These are phyloP conservation scores for Nigrospora oryzae DNA, from an alignment of 2,329 filamentous ascomycete genomes.

Conservation along the genomic window DNA sequence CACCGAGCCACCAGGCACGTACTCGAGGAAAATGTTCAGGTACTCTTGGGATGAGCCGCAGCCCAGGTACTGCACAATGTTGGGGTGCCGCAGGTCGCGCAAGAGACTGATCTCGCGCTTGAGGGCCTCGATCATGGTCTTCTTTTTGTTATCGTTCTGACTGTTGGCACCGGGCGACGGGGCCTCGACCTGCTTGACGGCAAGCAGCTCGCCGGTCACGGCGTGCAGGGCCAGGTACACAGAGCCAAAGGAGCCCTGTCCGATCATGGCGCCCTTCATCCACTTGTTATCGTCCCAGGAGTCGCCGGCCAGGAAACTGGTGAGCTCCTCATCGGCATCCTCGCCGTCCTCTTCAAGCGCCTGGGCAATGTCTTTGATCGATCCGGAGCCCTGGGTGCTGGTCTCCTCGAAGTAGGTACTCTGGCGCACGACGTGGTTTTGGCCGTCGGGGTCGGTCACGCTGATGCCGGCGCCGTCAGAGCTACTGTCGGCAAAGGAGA, in stretches of 20 bases:
- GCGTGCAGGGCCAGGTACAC: constrained; percentile 94
- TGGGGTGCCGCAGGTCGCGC: constrained; percentile 87
- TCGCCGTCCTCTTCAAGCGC: constrained; percentile 86
- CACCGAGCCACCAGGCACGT: constrained; percentile 93
- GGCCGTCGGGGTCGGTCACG: constrained; percentile 65
- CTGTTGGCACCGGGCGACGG: constrained; percentile 70
- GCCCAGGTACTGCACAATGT: constrained; percentile 97
- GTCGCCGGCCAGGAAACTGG: constrained; percentile 83
- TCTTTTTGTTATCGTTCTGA: constrained; percentile 83
- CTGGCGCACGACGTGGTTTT: constrained; percentile 49
- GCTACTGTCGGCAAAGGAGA: constrained; percentile 73
- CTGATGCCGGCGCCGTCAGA: constrained; percentile 64
- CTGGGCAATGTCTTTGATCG: constrained; percentile 75
- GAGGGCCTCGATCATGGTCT: constrained; percentile 94
- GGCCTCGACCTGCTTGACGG: constrained; percentile 95
- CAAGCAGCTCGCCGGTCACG: constrained; percentile 93
- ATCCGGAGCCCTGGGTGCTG: constrained; percentile 62
- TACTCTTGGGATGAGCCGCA: constrained; percentile 86
- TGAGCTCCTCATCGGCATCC: constrained; percentile 80
- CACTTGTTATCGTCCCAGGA: constrained; percentile 97
- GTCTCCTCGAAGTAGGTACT: constrained; percentile 86
- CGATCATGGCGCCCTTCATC: constrained; percentile 98
- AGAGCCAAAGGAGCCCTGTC: constrained; percentile 91
- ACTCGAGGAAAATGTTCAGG: constrained; percentile 99
- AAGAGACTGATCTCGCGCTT: constrained; percentile 94